These are phyloP conservation scores for Adiantum capillusveneris DNA, from an alignment of 75 land plant genomes.

Conservation along the genomic window DNA sequence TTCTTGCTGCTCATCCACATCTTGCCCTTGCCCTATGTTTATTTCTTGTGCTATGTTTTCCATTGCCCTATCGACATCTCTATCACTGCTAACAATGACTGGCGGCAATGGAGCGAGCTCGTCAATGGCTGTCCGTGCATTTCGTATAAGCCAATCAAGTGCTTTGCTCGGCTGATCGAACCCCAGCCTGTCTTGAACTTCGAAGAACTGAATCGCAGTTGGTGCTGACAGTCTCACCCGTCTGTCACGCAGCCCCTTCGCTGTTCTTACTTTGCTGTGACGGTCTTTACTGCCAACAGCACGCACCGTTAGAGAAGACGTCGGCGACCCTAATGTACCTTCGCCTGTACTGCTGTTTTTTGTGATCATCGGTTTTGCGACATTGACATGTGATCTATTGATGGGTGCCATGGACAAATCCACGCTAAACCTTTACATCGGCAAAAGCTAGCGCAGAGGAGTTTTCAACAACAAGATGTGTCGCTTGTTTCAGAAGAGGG, in stretches of 20 bases:
- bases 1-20: too few relatives aligned
- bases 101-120: constrained; percentile 26
- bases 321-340: background rate
- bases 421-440: too few relatives aligned
- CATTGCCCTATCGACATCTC: background rate
- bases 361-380: too few relatives aligned
- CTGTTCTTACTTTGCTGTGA: constrained; percentile 69
- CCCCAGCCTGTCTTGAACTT: constrained; percentile 73
- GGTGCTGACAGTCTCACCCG: constrained; percentile 61
- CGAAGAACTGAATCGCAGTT: constrained; percentile 82
- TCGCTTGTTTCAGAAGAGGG: too few relatives aligned
- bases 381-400: too few relatives aligned
- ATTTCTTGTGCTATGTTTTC: background rate
- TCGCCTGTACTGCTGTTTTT: too few relatives aligned
- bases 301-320: constrained; percentile 18
- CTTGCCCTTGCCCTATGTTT: background rate
- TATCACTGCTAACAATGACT: background rate
- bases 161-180: constrained; percentile 80
- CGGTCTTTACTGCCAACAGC: constrained; percentile 58
- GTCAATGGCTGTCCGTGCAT: constrained; percentile 63
- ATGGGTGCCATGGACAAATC: too few relatives aligned
- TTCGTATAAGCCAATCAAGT: constrained; percentile 72
- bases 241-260: constrained; percentile 72
- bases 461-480: too few relatives aligned
- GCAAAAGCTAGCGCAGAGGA: too few relatives aligned